Conservation (phyloP, 768 basidiomycete species). For the Suillus brevipes region DNA sequence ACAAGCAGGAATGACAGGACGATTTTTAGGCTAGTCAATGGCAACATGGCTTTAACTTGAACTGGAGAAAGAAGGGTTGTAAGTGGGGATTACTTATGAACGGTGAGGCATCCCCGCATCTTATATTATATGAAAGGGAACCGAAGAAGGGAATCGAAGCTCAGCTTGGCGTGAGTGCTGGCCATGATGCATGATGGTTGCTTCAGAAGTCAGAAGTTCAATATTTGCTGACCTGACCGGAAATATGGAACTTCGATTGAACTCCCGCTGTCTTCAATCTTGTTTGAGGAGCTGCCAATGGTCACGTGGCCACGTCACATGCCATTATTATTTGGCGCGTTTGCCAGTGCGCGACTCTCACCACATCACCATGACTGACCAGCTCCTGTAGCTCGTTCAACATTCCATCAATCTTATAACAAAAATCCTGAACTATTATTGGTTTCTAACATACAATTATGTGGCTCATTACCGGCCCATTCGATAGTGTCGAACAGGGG, state of each 20-base stretch:
- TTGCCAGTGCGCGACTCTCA: constrained; percentile 3
- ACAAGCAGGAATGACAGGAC: background rate
- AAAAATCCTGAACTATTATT: background rate
- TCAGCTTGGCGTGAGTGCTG: background rate
- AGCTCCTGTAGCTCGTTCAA: background rate
- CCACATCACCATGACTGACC: too few relatives aligned
- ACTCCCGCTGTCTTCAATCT: too few relatives aligned
- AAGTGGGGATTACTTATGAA: background rate
- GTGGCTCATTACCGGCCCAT: constrained; percentile 59
- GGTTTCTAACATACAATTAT: constrained; percentile 27
- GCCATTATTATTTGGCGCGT: background rate
- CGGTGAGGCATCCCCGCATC: background rate
- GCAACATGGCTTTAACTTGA: background rate
- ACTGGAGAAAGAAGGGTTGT: background rate
- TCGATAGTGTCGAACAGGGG: constrained; percentile 42
- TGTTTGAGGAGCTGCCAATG: background rate
- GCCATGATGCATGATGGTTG: background rate
- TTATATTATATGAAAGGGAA: background rate
- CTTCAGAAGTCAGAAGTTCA: constrained; percentile 2
- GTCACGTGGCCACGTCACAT: background rate
- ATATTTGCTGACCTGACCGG: background rate
- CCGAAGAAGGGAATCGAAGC: background rate
- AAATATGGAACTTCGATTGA: background rate
- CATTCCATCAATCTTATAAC: background rate
- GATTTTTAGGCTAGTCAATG: background rate